Base-by-base conservation (phyloP, 176 grass and related monocot genomes). In the Olyra latifolia region DNA sequence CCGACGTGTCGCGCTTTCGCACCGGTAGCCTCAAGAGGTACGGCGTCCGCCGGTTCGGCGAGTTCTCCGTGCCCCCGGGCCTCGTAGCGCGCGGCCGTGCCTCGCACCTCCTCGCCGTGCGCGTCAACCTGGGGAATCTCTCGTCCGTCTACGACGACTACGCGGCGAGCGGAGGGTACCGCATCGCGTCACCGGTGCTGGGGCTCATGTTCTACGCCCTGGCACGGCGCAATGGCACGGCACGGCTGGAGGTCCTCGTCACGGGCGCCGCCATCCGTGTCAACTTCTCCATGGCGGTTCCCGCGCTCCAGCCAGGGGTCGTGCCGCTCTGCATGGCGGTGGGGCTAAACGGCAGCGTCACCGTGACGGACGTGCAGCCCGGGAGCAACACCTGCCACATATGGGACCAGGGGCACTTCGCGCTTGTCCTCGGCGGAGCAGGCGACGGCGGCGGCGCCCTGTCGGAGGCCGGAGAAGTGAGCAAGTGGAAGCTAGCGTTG, bases 401-500 rank as follows among this genome's bases (percentile, higher is more conserved):
- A 43, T 50, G 88, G 66, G 77, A 87, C 50, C 96, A 98, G 82
- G 96, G 96, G 13, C 96, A 98, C 66, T 84, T 95, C 41, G 96
- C 88, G 8, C 84, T 98, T 13, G 89, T 98, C 52, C 46, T 91
- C 11, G 77, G 75, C 0, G 77, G 59, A 16, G 88, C 68, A 5
- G 47, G 47, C 12, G 72, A 83, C 19, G 70, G 45, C 19, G 64
- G 24, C 32, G 32, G 32, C 0, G 88, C 39, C 8, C 62, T 66
- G 29, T 82, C 0, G 62, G 42, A 74, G 9, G 41, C 41, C 46
- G 76, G 71, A 8, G 91, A 92, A 30, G 76, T 67, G 58, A 95
- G 84, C 55, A 88, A 80, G 80, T 98, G 96, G 96, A 98, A 95
- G 88, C 73, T 98, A 48, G 92, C 89, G 9, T 78, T 94, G 82